Evolutionary conservation across 2,329 filamentous ascomycete genomes (phyloP), one percentile per base, ranked within the genome.

Genomic region (Cladosporium velox): DNA sequence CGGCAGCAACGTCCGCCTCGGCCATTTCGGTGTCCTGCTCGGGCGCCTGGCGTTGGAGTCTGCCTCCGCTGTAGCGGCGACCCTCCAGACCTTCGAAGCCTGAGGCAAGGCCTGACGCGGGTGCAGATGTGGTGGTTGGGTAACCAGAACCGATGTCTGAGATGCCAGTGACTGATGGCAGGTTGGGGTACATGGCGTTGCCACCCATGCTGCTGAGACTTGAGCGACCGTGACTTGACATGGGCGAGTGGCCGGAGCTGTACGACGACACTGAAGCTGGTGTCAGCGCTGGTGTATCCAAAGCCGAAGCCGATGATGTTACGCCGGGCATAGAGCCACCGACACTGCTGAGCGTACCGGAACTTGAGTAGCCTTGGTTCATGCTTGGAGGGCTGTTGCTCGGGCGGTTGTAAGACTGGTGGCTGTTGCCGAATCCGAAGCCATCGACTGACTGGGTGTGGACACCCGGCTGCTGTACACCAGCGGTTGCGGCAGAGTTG

Each of bases 191-290:
- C 79, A 91, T 86, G 73, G 87, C 86, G 54, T 86, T 86, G 54
- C 82, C 82, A 28, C 84, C 85, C 64, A 69, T 72, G 67, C 74
- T 75, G 67, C 75, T 72, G 76, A 92, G 84, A 75, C 85, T 89
- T 66, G 83, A 81, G 62, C 77, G 76, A 47, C 83, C 82, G 64
- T 89, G 86, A 57, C 86, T 87, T n/a, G 90, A 91, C 32, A 89
- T 87, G 70, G 91, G 91, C 7, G 91, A 93, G 76, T 93, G 90
- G 58, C 89, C 88, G 12, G 91, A 92, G 70, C 75, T 88, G 79
- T 93, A 93, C 0, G 91, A 93, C 75, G 92, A 84, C 65, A 88
- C 86, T 76, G 88, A 91, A 0, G 90, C 89, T 8, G 91, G 91
- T 2, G 91, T 93, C 69, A 92, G 84, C 11, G 90, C 90, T 11